These are phyloP conservation scores for Metschnikowia cerradonensis DNA, from an alignment of 805 yeast species.

Conservation along the genomic window DNA sequence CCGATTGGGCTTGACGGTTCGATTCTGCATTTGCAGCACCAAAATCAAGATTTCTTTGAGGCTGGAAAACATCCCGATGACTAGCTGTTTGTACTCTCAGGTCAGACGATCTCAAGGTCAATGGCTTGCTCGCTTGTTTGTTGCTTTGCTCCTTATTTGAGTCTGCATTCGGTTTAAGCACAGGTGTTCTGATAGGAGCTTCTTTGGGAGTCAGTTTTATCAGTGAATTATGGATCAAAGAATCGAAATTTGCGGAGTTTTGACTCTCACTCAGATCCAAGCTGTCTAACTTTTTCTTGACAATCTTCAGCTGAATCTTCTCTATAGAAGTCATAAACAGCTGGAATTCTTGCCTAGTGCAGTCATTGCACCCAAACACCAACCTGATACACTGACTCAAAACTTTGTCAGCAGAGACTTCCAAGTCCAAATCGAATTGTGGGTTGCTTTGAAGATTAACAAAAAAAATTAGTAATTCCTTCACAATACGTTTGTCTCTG, in stretches of 20 bases:
- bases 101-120: conserved; percentile 8
- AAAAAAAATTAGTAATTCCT: conserved; percentile 48
- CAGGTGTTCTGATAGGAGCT: conserved; percentile 22
- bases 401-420: conserved; percentile 13
- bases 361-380: conserved; percentile 37
- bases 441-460: conserved; percentile 46
- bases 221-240: conserved; percentile 29
- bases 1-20: not conserved
- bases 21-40: conserved; percentile 10
- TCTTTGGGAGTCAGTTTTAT: conserved; percentile 23
- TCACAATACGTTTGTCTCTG: conserved; percentile 62
- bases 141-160: not conserved
- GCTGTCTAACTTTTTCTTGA: conserved; percentile 8
- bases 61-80: not conserved
- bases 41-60: conserved; percentile 2
- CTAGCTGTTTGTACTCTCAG: not conserved
- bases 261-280: conserved; percentile 1
- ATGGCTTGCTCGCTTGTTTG: conserved; percentile 3
- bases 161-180: conserved; percentile 7
- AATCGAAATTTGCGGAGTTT: conserved; percentile 21
- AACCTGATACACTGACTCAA: conserved; percentile 21
- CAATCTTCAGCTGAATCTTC: conserved; percentile 8
- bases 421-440: conserved; percentile 15
- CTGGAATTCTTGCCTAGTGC: conserved; percentile 32
- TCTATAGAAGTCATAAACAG: conserved; percentile 20